These are phyloP conservation scores for Cercophora samala DNA, from an alignment of 495 filamentous ascomycete genomes.

Conservation along the genomic window DNA sequence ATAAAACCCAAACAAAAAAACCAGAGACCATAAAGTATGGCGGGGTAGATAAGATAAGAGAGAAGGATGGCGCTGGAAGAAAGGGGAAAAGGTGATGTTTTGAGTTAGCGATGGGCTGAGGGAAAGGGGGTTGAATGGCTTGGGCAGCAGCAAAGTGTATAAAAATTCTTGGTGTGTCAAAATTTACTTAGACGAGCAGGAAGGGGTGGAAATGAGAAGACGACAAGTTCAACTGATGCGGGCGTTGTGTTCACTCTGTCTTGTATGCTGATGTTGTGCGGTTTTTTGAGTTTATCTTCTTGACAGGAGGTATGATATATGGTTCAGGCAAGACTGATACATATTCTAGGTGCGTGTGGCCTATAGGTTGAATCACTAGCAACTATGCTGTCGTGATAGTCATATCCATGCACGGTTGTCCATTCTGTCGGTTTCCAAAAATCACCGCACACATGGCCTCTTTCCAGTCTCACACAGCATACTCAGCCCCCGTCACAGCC, in stretches of 20 bases:
- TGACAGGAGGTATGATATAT: not conserved
- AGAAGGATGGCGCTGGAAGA: not conserved
- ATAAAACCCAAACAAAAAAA: not conserved
- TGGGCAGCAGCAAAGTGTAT: not conserved
- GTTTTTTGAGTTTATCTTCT: not conserved
- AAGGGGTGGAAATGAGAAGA: not conserved
- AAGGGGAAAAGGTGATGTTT: not conserved
- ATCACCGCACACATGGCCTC: not conserved
- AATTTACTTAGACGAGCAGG: not conserved
- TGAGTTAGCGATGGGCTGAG: not conserved
- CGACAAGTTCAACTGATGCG: not conserved
- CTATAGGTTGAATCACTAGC: not conserved
- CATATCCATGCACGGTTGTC: not conserved
- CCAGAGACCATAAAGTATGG: not conserved
- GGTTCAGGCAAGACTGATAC: not conserved
- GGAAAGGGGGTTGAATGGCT: too few relatives aligned
- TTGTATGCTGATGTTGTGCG: not conserved
- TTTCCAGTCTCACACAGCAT: not conserved
- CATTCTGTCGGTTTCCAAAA: not conserved
- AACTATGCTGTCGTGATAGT: not conserved
- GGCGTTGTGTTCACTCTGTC: too few relatives aligned
- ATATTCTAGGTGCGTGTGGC: not conserved
- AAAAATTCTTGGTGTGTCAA: not conserved
- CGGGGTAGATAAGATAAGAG: not conserved
- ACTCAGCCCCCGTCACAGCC: not conserved